Conservation (phyloP, 176 grass and related monocot species). For the Alloteropsis semialata region DNA sequence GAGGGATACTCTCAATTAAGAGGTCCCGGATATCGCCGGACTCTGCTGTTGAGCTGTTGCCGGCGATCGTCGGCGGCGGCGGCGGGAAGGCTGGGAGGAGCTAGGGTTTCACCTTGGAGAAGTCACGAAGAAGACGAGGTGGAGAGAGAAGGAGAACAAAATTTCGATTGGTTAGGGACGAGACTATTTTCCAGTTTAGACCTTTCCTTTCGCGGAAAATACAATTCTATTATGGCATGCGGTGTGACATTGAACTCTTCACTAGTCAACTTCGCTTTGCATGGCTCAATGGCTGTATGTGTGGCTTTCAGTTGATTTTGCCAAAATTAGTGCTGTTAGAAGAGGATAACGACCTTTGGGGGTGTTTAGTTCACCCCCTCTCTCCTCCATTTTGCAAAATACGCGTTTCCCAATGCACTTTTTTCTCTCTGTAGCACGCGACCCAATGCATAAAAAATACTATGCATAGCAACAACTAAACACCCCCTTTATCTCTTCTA, state of each 20-base stretch:
- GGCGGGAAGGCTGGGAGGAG: constrained; percentile 6
- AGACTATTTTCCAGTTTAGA: background rate
- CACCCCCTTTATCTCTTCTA: background rate
- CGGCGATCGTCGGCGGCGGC: background rate
- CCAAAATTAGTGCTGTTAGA: background rate
- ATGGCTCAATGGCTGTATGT: background rate
- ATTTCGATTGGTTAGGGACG: background rate
- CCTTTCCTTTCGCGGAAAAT: background rate
- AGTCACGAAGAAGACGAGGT: background rate
- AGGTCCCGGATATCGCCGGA: background rate
- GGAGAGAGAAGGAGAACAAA: background rate
- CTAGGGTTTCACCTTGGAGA: constrained; percentile 41
- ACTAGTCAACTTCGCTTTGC: background rate
- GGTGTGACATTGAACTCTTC: background rate
- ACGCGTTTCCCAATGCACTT: no score
- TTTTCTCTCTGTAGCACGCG: no score
- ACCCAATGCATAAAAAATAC: no score
- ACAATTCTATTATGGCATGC: background rate
- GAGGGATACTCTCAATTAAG: background rate
- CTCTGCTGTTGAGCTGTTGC: background rate
- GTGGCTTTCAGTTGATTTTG: background rate
- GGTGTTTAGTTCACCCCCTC: no score
- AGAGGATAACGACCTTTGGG: background rate
- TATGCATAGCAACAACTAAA: no score
- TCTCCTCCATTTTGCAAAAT: no score